Evolutionary conservation across 2,329 filamentous ascomycete genomes (phyloP), one percentile per base, ranked within the genome.

Genomic region (Scytalidium sp.): DNA sequence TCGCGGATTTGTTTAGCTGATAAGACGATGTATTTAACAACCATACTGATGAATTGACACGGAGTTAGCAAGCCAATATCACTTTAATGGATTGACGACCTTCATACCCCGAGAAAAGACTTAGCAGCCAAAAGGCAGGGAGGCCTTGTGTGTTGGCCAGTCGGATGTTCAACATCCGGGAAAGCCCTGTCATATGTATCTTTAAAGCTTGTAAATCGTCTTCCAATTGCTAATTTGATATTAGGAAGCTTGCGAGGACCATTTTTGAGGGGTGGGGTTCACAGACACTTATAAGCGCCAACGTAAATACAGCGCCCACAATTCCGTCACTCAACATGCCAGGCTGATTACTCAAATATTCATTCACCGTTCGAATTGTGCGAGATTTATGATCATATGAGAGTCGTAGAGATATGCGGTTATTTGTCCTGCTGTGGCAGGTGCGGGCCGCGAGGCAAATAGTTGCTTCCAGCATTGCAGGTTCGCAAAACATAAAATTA

Each of bases 141-240:
- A 1, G 46, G 41, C 32, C 47, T 53, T 8, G 41, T 50, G 17
- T 43, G 17, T 29, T 49, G 43, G 40, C 51, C 50, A 11, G 22
- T 43, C 53, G 25, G 8, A 56, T 17, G 17, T 19, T 39, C 3
- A 56, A n/a, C 53, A 56, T 56, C 43, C 46, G 43, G 40, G 49
- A 43, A 17, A 56, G 22, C 3, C 53, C 53, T 3, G 36, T 23
- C 20, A 56, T 41, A 41, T 53, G 53, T 49, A 53, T 53, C 27
- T 49, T 39, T 23, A 53, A 15, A 36, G 42, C 49, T 21, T 22
- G 41, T 13, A 48, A 36, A 46, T 56, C 50, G 3, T 45, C 51
- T 43, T 43, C 50, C 23, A 53, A 45, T 22, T 53, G 49, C 51
- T 53, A 19, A 7, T 7, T 8, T 13, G 25, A 13, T 13, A 13